Evolutionary conservation across 371 early-diverging fungal genomes (phyloP), one percentile per base, ranked within the genome.

Genomic region (Mucor sp.): DNA sequence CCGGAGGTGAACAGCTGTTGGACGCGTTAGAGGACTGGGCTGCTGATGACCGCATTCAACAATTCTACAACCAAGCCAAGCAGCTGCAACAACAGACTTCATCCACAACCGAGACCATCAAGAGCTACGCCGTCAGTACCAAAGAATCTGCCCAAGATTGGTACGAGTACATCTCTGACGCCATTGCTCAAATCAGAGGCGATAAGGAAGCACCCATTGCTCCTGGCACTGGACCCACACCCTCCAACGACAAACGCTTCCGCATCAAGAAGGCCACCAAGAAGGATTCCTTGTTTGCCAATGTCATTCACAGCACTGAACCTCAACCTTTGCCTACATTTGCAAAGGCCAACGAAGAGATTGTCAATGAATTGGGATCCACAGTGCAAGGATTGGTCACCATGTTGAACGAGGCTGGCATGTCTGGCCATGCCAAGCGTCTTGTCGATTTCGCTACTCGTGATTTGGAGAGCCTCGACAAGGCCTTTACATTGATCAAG

Each of bases 1-100:
- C 81, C 17, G 84, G 84, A 2, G 84, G 81, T 6, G 79, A 81
- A 23, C 30, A 73, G 19, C 43, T 81, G 3, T 60, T 84, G 55
- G 82, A 84, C 37, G 44, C 65, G 32, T 67, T 81, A 6, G 84
- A 80, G 32, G 82, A 81, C 57, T 68, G 73, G 59, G 64, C 70
- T 9, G 56, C 71, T 15, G 69, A 78, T 41, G 74, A 71, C 7
- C 56, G 69, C 1, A 39, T 81, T 5, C 60, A 77, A 53, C 57
- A 65, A 14, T 79, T 74, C 32, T 68, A 71, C 56, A 58, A 67
- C 12, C 71, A 75, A 44, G 65, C 68, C 0, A 44, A 57, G n/a
- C 71, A 71, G 9, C 41, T 70, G 25, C 76, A 72, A 28, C 43
- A 76, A 11, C 33, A 70, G 15, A 74, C 77, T 2, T 44, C 68